These are phyloP conservation scores for Termitomyces sp. DNA, from an alignment of 768 basidiomycete genomes.

Conservation along the genomic window DNA sequence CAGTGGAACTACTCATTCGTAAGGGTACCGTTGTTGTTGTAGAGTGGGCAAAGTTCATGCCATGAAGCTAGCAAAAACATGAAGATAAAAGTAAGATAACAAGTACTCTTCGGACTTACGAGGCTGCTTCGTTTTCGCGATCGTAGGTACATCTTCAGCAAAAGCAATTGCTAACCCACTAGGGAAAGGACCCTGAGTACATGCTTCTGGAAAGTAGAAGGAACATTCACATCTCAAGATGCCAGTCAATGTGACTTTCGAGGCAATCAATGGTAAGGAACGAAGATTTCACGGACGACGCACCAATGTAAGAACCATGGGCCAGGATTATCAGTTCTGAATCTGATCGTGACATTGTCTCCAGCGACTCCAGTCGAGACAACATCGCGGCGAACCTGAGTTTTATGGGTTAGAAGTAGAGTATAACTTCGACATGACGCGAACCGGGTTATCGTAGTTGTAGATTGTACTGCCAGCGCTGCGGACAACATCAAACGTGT, in stretches of 20 bases:
- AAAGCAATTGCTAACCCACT: conserved; percentile 26
- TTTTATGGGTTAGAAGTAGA: background rate
- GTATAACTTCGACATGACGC: background rate
- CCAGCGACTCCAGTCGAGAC: background rate
- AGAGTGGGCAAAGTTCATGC: background rate
- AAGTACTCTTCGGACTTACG: background rate
- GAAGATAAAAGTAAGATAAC: too few relatives aligned
- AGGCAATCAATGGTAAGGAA: background rate
- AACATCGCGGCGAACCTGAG: background rate
- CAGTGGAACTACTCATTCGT: background rate
- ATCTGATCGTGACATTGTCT: background rate
- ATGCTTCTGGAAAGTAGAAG: too few relatives aligned
- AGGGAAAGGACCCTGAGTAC: background rate
- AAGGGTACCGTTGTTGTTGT: background rate
- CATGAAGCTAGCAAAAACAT: background rate
- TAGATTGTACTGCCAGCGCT: background rate
- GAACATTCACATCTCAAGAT: background rate
- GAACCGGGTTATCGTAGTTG: background rate
- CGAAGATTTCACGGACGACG: background rate
- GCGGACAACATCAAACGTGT: background rate
- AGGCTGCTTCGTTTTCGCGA: background rate
- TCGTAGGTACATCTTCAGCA: conserved; percentile 20
- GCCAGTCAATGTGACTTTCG: conserved; percentile 1
- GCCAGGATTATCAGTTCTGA: background rate
- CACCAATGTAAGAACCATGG: conserved; percentile 3